phyloP scores from a whole-genome alignment of 1,139 yeast genomes.

The Entelexis paramagnoliae region DNA sequence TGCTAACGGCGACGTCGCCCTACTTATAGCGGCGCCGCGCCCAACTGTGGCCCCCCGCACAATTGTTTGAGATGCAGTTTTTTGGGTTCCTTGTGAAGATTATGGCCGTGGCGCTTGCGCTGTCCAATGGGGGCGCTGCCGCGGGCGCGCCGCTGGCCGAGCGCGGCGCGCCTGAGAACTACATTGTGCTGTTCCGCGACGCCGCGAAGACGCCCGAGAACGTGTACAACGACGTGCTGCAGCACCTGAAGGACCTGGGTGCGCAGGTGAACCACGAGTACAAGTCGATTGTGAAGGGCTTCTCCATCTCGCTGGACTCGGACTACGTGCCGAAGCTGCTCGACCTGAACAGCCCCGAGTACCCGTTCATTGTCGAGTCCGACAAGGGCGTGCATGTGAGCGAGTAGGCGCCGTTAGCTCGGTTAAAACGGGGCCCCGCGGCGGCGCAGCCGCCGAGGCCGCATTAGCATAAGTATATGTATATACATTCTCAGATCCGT shows the following conservation, averaged over 20 bases:
- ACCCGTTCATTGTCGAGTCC: slow-evolving; percentile 36
- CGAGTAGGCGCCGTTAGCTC: background rate
- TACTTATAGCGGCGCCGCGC: background rate
- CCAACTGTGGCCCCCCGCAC: background rate
- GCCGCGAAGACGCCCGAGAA: slow-evolving; percentile 32
- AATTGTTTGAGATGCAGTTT: background rate
- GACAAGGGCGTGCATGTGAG: slow-evolving; percentile 30
- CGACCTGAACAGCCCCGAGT: slow-evolving; percentile 26
- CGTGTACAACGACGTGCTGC: slow-evolving; percentile 29
- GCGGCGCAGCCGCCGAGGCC: too few relatives aligned
- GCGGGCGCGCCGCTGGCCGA: background rate
- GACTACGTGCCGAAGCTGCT: slow-evolving; percentile 25
- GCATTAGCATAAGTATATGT: background rate
- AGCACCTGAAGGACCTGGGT: slow-evolving; percentile 31
- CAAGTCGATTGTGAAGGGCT: slow-evolving; percentile 35
- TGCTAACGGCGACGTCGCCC: background rate
- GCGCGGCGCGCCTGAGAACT: slow-evolving; percentile 16
- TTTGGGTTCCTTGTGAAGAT: background rate
- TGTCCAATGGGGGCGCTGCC: slow-evolving; percentile 1
- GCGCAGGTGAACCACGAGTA: slow-evolving; percentile 37
- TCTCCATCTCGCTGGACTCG: slow-evolving; percentile 29
- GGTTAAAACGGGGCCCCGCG: too few relatives aligned
- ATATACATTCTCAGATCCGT: background rate
- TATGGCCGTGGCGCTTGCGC: background rate
- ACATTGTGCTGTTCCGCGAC: slow-evolving; percentile 31